phyloP scores from a whole-genome alignment of 495 filamentous ascomycete species.

The Recurvomyces mirabilis region DNA sequence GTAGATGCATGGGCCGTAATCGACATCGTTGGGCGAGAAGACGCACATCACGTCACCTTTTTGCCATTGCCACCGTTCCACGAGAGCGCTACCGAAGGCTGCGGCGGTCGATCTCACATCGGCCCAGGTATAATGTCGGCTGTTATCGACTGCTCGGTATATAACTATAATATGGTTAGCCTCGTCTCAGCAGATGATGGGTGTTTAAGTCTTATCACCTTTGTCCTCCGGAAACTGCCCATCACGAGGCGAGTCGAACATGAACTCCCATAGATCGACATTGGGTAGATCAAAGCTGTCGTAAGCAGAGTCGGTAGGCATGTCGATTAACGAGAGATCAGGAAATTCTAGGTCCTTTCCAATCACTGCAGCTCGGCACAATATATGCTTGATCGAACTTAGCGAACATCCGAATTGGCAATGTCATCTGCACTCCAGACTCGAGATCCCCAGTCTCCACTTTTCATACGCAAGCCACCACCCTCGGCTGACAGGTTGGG shows the following conservation, averaged over 20 bases:
- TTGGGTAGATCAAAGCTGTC: constrained; percentile 49
- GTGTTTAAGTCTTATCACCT: constrained; percentile 40
- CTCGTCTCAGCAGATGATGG: constrained; percentile 3
- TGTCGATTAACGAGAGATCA: constrained; percentile 23
- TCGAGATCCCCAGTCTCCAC: no score
- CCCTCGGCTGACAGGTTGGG: no score
- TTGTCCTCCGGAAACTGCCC: constrained; percentile 55
- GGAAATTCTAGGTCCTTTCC: no score
- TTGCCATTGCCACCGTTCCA: constrained; percentile 61
- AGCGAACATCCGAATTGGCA: no score
- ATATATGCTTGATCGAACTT: no score
- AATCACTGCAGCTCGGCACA: no score
- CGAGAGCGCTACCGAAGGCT: constrained; percentile 71
- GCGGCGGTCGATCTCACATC: constrained; percentile 52
- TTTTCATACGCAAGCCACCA: no score
- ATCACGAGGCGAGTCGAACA: constrained; percentile 60
- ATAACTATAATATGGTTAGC: constrained; percentile 46
- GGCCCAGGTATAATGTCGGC: constrained; percentile 63
- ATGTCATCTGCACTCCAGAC: no score
- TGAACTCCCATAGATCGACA: constrained; percentile 59
- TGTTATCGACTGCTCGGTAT: constrained; percentile 64
- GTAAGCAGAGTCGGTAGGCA: constrained; percentile 48
- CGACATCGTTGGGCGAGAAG: constrained; percentile 33
- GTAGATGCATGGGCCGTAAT: constrained; percentile 48
- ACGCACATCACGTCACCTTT: constrained; percentile 51